Base-by-base conservation (phyloP, 371 early-diverging fungal genomes). In the Rhizopus microsporus region DNA sequence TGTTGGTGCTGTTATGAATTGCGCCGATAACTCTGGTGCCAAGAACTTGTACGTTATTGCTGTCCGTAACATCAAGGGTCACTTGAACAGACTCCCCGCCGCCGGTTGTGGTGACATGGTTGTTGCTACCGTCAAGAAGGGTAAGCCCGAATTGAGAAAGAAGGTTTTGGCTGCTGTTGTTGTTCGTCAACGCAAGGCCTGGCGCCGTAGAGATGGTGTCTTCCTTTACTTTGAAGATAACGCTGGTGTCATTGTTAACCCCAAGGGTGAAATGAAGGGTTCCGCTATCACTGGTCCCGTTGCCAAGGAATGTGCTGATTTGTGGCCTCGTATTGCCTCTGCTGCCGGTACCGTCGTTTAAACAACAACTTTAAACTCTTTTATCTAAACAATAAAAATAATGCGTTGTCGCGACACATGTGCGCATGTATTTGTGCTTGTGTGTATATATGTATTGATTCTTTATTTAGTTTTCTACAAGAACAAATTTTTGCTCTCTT, bases 261-360 rank as follows among this genome's bases (percentile, higher is more conserved):
- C 95, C 74, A 99, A 99, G 93, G 99, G 99, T 83, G 99, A 99
- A 84, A 95, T 99, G 95, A 99, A 98, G 90, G 99, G 99, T 68
- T 95, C 99, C 51, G 99, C 99, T 65, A 99, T 99, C 81, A 95
- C 99, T 71, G 99, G 99, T 54, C 99, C 99, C 73, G 98, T 99
- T 68, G 99, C 97, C 71, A 99, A 99, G 91, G 99, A 99, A 87
- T 99, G 99, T 83, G 98, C 99, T 63, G 99, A 99, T 78, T 87
- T 99, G 77, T 99, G 99, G 99, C 99, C 99, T 71, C 98, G 99
- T 93, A 99, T 99, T 83, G 99, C 99, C 63, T 97, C 98, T 62
- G 87, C 92, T 71, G 85, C 94, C 59, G 95, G 95, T 78, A 94
- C 96, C 73, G 95, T 93, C 69, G 93, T 77, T 29, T 51, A 43